Base-by-base conservation (phyloP, 2,329 filamentous ascomycete species). In the Fusarium tanahbumbuense region DNA sequence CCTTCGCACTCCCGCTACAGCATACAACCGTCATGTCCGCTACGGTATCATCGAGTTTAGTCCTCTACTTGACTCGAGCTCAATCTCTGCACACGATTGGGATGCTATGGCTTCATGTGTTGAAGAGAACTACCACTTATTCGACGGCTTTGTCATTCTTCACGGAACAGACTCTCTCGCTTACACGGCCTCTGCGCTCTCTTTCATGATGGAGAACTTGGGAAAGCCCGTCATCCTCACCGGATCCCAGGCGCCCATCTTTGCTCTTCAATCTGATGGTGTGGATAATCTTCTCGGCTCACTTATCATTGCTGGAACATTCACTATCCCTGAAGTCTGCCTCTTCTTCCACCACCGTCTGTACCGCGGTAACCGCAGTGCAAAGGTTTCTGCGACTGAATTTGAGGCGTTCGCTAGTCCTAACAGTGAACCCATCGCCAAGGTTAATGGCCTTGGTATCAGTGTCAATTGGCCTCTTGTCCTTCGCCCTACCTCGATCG, bases 291-390 rank as follows among this genome's bases (percentile, higher is more conserved):
- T 98, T 15, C 87, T 97, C 8, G 93, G 93, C 22, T 94, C 93
- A 3, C 86, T 97, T 76, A 93, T 97, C 76, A 91, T 97, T 59
- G 94, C 94, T 5, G 93, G 93, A 34, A 96, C 96, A 64, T 97
- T 97, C 77, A 92, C 93, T 82, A 93, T 98, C 61, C 94, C 94
- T 1, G 94, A 97, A 79, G 94, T 98, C 56, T 94, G 93, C 78
- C 86, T 98, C 37, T 97, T 97, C 83, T 98, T 98, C 85, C 93
- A 96, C 80, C 92, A 97, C 82, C 93, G 91, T 72, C 87, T 98
- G 22, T 97, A 94, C 82, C 89, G 94, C 27, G 94, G 94, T 18
- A 97, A 97, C 80, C 86, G 94, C 64, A 90, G 92, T 12, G 96
- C 93, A 67, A 98, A 98, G 80, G 89, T 97, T 32, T 94, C 93